Evolutionary conservation across 768 basidiomycete species (phyloP), one percentile per base, ranked within the genome.

Genomic region (Pulveroboletus frians): DNA sequence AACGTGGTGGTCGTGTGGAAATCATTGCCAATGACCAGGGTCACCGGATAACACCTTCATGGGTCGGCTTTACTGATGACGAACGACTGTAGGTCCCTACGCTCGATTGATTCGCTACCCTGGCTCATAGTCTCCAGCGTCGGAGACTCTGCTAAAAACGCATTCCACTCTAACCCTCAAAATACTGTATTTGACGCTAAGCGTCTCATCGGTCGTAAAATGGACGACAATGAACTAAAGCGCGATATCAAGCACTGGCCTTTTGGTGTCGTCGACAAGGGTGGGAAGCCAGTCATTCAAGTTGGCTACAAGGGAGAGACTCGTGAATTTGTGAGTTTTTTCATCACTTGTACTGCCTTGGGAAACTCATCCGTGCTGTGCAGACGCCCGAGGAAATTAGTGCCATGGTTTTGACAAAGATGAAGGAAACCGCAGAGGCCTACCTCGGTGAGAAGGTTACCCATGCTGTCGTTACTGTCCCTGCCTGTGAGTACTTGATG

Each of bases 401-500:
- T 37, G 93, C 95, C 50, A 98, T 97, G 95, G 79, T 98, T 61
- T 76, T 98, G 47, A 75, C 70, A 52, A 98, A 97, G 79, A 97
- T 98, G 95, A 97, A 96, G 80, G 95, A 98, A 76, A 98, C 92
- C 23, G 95, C 95, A 49, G 95, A 97, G 78, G 88, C 93, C 15
- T 97, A 95, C 73, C 88, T 98, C 51, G 93, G 93, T 61, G 81
- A 92, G 64, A 88, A 90, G 70, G 93, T 98, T 67, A 92, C 92
- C 52, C 91, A 98, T 69, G 94, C 95, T 51, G 94, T 98, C 43
- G 91, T 98, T 67, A 97, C 95, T 42, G 95, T 98, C 68, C 95
- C 95, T 40, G 94, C 94, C 48, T 96, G 86, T 88, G 52, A 54
- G 84, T 71, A 1, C n/a, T 0, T 1, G 2, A 5, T 40, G 5